phyloP scores from a whole-genome alignment of 2,329 filamentous ascomycete genomes.

The Bretziella fagacearum region DNA sequence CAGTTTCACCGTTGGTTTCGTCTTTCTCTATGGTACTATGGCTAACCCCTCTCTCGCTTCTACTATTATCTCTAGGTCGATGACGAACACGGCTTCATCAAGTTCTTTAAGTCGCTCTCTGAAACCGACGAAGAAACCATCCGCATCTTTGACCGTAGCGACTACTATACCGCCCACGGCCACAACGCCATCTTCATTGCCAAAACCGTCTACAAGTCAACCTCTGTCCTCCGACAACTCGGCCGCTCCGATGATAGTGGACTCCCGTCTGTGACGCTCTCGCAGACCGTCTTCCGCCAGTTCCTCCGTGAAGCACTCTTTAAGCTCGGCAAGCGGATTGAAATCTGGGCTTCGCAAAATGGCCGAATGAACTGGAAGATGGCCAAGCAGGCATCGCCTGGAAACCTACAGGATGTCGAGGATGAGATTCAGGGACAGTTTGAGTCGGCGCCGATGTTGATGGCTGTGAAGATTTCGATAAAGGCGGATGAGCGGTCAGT shows the following conservation, averaged over 20 bases:
- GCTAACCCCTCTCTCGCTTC: background rate
- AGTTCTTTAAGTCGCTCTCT: slow-evolving; percentile 80
- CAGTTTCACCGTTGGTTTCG: background rate
- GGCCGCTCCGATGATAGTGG: slow-evolving; percentile 71
- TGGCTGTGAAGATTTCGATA: slow-evolving; percentile 85
- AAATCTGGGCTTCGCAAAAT: slow-evolving; percentile 66
- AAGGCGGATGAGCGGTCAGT: slow-evolving; percentile 73
- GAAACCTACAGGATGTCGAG: slow-evolving; percentile 91
- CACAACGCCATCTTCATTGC: slow-evolving; percentile 74
- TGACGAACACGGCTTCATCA: slow-evolving; percentile 93
- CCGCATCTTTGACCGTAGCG: slow-evolving; percentile 81
- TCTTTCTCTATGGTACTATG: background rate
- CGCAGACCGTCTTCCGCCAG: slow-evolving; percentile 83
- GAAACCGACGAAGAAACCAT: slow-evolving; percentile 55
- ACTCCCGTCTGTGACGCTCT: slow-evolving; percentile 87
- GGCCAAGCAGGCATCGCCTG: slow-evolving; percentile 79
- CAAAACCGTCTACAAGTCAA: slow-evolving; percentile 86
- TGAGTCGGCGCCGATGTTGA: slow-evolving; percentile 81
- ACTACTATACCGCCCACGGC: slow-evolving; percentile 91
- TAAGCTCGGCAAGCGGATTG: slow-evolving; percentile 73
- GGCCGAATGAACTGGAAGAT: slow-evolving; percentile 85
- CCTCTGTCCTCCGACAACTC: slow-evolving; percentile 79
- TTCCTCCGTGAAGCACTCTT: slow-evolving; percentile 91
- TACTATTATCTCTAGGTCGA: slow-evolving; percentile 47
- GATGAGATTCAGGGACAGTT: slow-evolving; percentile 79